These are phyloP conservation scores for Cucurbita ficifolia DNA, from an alignment of 306 rosid species.

Conservation along the genomic window DNA sequence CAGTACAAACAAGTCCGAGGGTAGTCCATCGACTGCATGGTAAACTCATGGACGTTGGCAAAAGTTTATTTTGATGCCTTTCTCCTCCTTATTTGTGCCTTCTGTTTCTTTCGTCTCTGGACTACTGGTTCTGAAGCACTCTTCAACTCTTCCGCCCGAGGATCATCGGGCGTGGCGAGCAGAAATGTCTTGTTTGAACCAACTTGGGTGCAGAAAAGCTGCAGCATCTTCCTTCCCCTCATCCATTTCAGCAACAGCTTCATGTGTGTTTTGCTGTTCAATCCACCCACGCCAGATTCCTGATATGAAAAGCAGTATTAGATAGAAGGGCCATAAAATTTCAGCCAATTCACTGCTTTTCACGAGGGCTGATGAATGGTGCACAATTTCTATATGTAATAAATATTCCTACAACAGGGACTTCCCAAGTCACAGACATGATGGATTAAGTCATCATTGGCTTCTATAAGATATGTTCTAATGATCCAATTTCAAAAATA, in stretches of 20 bases:
- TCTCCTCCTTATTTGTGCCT: conserved; percentile 13
- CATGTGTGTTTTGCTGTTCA: conserved; percentile 47
- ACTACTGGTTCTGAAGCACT: background rate
- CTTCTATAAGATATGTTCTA: background rate
- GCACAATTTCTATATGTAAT: background rate
- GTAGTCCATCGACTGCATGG: background rate
- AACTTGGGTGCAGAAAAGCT: conserved; percentile 23
- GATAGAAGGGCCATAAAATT: background rate
- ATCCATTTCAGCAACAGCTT: conserved; percentile 46
- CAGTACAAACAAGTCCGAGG: background rate
- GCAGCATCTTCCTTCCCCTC: conserved; percentile 46
- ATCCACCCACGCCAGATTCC: conserved; percentile 31
- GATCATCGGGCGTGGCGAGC: conserved; percentile 21
- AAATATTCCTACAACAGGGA: background rate
- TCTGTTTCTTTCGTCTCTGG: conserved; percentile 9
- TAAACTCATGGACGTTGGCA: background rate
- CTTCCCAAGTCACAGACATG: background rate
- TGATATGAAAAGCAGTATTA: conserved; percentile 1
- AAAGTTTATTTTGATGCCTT: conserved; percentile 5
- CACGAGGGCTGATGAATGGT: background rate
- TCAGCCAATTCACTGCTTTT: background rate
- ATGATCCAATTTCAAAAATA: background rate
- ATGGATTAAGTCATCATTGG: background rate
- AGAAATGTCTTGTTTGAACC: conserved; percentile 41
- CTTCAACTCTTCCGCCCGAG: conserved; percentile 8